A percentile compares a stretch with the other conserved stretches of the same genome.
phyloP scores from a whole-genome alignment of 352 stramenopile genomes.

The Elongisporangium senticosum region DNA sequence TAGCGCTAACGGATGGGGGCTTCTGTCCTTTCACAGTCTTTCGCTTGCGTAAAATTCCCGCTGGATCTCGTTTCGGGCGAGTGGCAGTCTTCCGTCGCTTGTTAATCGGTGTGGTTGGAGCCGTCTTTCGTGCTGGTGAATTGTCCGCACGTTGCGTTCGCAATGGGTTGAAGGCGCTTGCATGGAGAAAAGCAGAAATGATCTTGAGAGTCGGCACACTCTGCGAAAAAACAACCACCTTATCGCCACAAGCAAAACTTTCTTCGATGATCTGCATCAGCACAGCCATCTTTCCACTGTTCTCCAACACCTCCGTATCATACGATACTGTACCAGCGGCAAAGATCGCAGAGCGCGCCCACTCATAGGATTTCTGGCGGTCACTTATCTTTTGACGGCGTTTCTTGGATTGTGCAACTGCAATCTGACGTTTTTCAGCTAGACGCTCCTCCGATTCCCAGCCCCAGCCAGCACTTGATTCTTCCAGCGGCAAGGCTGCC shows the following conservation, averaged over 20 bases:
- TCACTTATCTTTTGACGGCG: constrained; percentile 61
- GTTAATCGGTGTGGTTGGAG: constrained; percentile 12
- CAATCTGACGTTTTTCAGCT: constrained; percentile 41
- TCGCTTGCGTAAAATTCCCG: constrained; percentile 49
- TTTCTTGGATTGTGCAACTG: constrained; percentile 35
- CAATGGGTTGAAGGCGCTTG: constrained; percentile 46
- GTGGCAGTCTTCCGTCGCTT: constrained; percentile 25
- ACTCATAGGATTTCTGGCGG: constrained; percentile 59
- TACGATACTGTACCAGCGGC: constrained; percentile 19
- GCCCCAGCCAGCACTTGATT: constrained; percentile 33
- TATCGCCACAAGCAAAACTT: constrained; percentile 70
- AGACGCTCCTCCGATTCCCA: constrained; percentile 68
- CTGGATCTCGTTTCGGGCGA: constrained; percentile 44
- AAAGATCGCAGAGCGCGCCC: constrained; percentile 49
- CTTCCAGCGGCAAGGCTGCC: constrained; percentile 10
- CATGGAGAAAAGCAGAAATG: constrained; percentile 62
- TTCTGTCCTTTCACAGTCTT: constrained; percentile 15
- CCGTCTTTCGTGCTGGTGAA: constrained; percentile 11
- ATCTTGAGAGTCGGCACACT: constrained; percentile 82
- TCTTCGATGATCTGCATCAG: constrained; percentile 70
- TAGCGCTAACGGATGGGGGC: background rate
- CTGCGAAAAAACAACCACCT: constrained; percentile 87
- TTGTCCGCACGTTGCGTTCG: constrained; percentile 12
- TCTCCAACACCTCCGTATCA: constrained; percentile 40
- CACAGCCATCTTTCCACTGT: constrained; percentile 81